phyloP scores from a whole-genome alignment of 2,329 filamentous ascomycete species.

The Dothideomycetes sp. region DNA sequence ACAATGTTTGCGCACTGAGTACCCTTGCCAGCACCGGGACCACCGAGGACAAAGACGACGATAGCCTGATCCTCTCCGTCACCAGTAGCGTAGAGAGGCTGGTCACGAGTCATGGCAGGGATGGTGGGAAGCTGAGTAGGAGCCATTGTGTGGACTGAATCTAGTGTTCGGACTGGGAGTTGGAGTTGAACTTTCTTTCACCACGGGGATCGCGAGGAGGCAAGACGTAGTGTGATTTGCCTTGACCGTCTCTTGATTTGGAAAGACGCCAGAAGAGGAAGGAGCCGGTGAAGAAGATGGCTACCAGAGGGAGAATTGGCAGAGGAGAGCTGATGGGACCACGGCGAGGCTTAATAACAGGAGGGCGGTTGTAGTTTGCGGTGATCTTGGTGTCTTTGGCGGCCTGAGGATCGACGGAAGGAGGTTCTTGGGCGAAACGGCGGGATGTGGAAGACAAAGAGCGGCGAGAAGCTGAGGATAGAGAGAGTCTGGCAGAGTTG shows the following conservation, averaged over 20 bases:
- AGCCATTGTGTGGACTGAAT: conserved; percentile 22
- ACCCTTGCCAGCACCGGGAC: conserved; percentile 90
- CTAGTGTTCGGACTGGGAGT: conserved; percentile 12
- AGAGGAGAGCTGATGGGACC: conserved; percentile 26
- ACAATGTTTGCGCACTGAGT: conserved; percentile 91
- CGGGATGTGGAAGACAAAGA: conserved; percentile 1
- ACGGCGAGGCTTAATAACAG: conserved; percentile 15
- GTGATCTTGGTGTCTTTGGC: conserved; percentile 9
- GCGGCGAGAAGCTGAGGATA: neutral
- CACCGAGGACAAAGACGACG: conserved; percentile 94
- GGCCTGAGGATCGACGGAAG: conserved; percentile 7
- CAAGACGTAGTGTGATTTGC: conserved; percentile 21
- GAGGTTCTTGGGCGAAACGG: conserved; percentile 4
- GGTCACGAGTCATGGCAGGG: conserved; percentile 45
- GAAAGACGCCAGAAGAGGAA: conserved; percentile 39
- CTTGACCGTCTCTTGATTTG: conserved; percentile 34
- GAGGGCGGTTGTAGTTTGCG: conserved; percentile 12
- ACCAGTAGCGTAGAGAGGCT: conserved; percentile 61
- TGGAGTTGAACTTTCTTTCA: conserved; percentile 12
- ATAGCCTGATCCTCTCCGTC: conserved; percentile 53
- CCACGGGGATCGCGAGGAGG: conserved; percentile 21
- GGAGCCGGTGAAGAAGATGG: conserved; percentile 38
- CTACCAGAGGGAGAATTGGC: conserved; percentile 37
- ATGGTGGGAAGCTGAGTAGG: conserved; percentile 24
- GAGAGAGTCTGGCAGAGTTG: neutral